Base-by-base conservation (phyloP, 306 rosid genomes). In the Lupinus albus region DNA sequence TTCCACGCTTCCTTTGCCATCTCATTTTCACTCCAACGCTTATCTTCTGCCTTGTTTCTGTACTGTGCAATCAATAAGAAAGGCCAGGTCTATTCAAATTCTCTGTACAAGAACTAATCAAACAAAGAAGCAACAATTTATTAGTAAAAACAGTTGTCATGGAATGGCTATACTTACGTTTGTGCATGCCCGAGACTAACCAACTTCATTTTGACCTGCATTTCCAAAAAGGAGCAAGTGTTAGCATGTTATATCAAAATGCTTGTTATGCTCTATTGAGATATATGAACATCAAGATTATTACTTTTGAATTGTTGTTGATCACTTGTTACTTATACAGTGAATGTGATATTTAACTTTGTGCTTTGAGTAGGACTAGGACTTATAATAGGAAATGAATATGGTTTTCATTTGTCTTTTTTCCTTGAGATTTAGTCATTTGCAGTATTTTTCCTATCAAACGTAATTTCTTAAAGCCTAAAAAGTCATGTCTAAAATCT, bases 181-280 rank as follows among this genome's bases (percentile, higher is more conserved):
- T 93, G 99, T 64, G 95, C 83, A 85, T 86, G 99, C 68, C 99
- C 99, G 7, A 82, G 84, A 60, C 81, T 90, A 62, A 42, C 48
- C 76, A 93, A 83, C 87, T 93, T 93, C 90, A 88, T 86, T 82
- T 81, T 93, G 68, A 93, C 87, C 99, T 93, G 96, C 83, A 78
- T 55, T 41, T 28, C 44, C 69, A 76, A 77, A 53, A 42, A 17
- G 56, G 38, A 51, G 28, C 0, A 16, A 47, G n/a, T 17, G 6
- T 25, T 64, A 44, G 12, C 4, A 18, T 47, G 21, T 18, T 32
- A 14, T 30, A 35, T 48, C 42, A 47, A 33, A 39, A 8, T 13
- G 49, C 2, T 11, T 14, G 32, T 44, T 48, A 56, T 64, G 18
- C 36, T 4, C 21, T 5, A 20, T 11, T 25, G 28, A 54, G 53